Base-by-base conservation (phyloP, 106 monocot species). In the Dendrobium chrysotoxum region DNA sequence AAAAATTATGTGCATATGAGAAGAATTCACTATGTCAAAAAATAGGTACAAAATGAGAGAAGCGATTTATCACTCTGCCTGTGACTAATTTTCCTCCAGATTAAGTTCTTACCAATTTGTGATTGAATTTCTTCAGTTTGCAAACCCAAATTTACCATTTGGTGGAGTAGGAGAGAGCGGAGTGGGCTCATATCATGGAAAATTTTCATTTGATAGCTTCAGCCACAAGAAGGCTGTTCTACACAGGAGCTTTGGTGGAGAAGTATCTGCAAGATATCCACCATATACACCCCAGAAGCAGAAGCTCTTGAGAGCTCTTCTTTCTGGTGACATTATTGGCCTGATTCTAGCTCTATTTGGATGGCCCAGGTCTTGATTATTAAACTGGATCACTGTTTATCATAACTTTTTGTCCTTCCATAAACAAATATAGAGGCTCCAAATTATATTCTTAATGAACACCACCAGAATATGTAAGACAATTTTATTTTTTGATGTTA, bases 171-270 rank as follows among this genome's bases (percentile, higher is more conserved):
- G 89, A 40, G 93, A 91, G 64, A 93, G 88, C 18, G 90, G 88
- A 35, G 84, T 82, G 1, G 88, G 90, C 0, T 73, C 88, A 15
- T 89, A 87, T 75, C 88, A 86, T 83, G 90, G 90, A 42, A 92
- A 90, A 47, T 92, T 88, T 76, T 88, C 90, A 7, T 92, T 98
- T 18, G 92, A 98, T 45, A 75, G 89, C 28, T 98, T 98, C 75
- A 92, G 86, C 70, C 97, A 98, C 85, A 94, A 87, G 83, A 95
- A 95, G 77, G 91, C 77, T 1, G 93, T 99, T 23, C 73, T 95
- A 41, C 85, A 80, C 25, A 86, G 95, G 28, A 83, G 86, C 55
- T 99, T 99, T 66, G 84, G 39, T 0, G 89, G 91, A 6, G 95
- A 99, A 31, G 91, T 64, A 53, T 13, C 79, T 64, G 90, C 87